phyloP scores from a whole-genome alignment of 2,329 filamentous ascomycete genomes.

The Fusarium napiforme region DNA sequence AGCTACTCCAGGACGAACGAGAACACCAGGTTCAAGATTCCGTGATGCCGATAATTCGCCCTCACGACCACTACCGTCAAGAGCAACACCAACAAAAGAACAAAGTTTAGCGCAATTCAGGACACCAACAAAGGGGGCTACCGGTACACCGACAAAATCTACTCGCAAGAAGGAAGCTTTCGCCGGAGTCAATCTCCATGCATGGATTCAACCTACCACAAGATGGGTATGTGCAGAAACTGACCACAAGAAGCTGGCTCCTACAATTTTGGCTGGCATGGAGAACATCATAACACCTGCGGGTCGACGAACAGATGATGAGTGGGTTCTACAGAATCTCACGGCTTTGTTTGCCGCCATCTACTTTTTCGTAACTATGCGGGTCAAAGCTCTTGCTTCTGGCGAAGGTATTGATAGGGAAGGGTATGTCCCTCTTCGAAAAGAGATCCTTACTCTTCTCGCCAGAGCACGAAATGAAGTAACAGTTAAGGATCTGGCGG shows the following conservation, averaged over 20 bases:
- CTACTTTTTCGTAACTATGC: conserved; percentile 68
- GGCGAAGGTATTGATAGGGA: conserved; percentile 54
- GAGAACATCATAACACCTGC: conserved; percentile 63
- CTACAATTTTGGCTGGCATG: conserved; percentile 80
- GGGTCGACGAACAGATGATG: conserved; percentile 58
- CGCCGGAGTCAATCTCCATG: conserved; percentile 57
- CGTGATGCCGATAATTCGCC: conserved; percentile 42
- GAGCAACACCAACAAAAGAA: conserved; percentile 60
- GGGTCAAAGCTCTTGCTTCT: conserved; percentile 56
- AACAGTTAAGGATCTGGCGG: conserved; percentile 51
- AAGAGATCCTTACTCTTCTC: conserved; percentile 58
- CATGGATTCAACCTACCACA: conserved; percentile 77
- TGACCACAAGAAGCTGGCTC: conserved; percentile 69
- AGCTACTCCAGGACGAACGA: conserved; percentile 41
- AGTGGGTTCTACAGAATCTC: conserved; percentile 61
- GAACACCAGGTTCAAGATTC: conserved; percentile 51
- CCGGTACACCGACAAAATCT: conserved; percentile 57
- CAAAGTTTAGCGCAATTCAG: conserved; percentile 57
- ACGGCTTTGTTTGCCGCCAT: conserved; percentile 69
- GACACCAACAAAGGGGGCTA: conserved; percentile 46
- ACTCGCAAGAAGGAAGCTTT: conserved; percentile 46
- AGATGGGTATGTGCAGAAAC: conserved; percentile 71
- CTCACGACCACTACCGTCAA: conserved; percentile 51
- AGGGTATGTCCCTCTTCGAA: conserved; percentile 58
- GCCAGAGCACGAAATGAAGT: conserved; percentile 56